Evolutionary conservation across 495 filamentous ascomycete genomes (phyloP).

Genomic region (Aspergillus egyptiacus): DNA sequence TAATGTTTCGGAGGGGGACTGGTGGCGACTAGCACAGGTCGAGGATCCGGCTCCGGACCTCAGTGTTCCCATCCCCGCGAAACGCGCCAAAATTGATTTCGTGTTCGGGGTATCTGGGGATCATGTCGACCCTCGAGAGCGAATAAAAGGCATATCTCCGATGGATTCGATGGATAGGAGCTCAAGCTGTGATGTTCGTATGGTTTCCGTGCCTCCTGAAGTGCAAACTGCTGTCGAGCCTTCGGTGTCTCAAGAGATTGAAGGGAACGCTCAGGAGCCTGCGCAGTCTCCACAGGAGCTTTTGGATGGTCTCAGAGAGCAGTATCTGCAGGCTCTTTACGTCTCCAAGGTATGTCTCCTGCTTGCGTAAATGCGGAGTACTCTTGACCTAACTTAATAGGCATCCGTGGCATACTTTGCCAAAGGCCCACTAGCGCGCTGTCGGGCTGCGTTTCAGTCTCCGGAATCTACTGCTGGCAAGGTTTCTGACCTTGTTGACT

Average conservation of each 20-base stretch:
- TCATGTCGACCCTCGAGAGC: slow-evolving; percentile 1
- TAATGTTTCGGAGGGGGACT: slow-evolving; percentile 17
- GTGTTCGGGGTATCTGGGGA: slow-evolving; percentile 29
- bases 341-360: slow-evolving; percentile 65
- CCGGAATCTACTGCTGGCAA: slow-evolving; percentile 38
- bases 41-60: slow-evolving; percentile 28
- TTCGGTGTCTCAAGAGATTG: slow-evolving; percentile 13
- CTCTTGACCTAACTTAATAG: slow-evolving; percentile 31
- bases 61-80: slow-evolving; percentile 13
- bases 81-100: slow-evolving; percentile 26
- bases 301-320: slow-evolving; percentile 60
- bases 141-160: slow-evolving; percentile 16
- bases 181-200: slow-evolving; percentile 7
- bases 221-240: slow-evolving; percentile 12
- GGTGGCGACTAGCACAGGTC: slow-evolving; percentile 38
- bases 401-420: slow-evolving; percentile 94
- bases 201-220: slow-evolving; percentile 6
- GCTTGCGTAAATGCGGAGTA: neutral
- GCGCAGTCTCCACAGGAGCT: slow-evolving; percentile 56
- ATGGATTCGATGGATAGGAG: slow-evolving; percentile 18
- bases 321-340: slow-evolving; percentile 88
- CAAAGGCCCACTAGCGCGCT: slow-evolving; percentile 89
- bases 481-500: slow-evolving; percentile 51
- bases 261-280: slow-evolving; percentile 5
- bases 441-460: slow-evolving; percentile 66